Base-by-base conservation (phyloP, 176 grass and related monocot species). In the Musa schizocarpa region DNA sequence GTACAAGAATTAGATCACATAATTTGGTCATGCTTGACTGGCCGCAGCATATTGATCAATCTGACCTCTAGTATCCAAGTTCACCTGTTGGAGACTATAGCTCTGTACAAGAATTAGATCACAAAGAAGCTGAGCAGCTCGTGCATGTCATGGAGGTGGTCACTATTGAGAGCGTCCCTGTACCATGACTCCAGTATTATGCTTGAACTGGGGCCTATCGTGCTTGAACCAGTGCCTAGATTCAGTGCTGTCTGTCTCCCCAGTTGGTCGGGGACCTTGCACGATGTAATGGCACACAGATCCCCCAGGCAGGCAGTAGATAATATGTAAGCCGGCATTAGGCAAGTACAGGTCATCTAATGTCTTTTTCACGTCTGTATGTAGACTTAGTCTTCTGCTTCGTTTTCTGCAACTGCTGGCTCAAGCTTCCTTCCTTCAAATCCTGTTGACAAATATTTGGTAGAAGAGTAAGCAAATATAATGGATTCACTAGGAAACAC, bases 341-440 rank as follows among this genome's bases (percentile, higher is more conserved):
- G 25, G 29, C 52, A 52, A 69, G 61, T 25, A 64, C 14, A 69
- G 63, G 65, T 92, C 81, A 96, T 71, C 87, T 88, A 62, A 53
- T 63, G 20, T 96, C 89, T 85, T 75, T 93, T 79, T 81, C 83
- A 74, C 86, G 67, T 84, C 83, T 84, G 75, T 73, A 84, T 81
- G 52, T 64, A 74, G 80, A 71, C 69, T 84, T 93, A 58, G 65
- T 85, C 86, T 81, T 97, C 72, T 93, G 87, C 74, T 83, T 59
- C 9, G 74, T 80, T 83, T 87, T 83, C 72, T 87, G 85, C 62
- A 85, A 74, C 85, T 88, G 85, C 48, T 90, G 80, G 82, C 86
- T 85, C 74, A 83, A 82, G 86, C 84, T 88, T 79, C 84, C 63
- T 77, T 82, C 54, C 82, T 87, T 89, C 12, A 63, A 68, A 13